Evolutionary conservation across 2,329 filamentous ascomycete species (phyloP), one percentile per base, ranked within the genome.

Genomic region (Berkeleyomyces basicola): DNA sequence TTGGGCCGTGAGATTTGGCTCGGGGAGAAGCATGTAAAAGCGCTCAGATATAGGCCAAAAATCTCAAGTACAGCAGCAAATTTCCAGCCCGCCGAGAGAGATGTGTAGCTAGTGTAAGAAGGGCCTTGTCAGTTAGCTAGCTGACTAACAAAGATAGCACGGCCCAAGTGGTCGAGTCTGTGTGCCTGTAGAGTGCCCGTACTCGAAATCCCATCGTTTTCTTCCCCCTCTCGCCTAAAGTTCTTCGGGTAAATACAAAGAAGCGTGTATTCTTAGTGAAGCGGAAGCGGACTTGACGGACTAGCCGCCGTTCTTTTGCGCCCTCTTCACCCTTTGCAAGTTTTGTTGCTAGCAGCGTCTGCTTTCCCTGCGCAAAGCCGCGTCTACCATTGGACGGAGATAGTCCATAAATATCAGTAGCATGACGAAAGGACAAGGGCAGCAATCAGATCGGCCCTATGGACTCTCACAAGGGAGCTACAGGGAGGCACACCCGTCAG

Each of bases 401-500:
- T 14, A 53, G 7, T 33, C 33, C 11, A 14, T 51, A 23, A 3
- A 7, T 14, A 47, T 47, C n/a, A n/a, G 44, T 47, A 47, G 33
- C 33, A 36, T 51, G 49, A 14, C 14, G 49, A 7, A 36, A 36
- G 14, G 11, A 53, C 49, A 53, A 53, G 49, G 49, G 4, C 49
- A 23, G 23, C 23, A 23, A 23, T 11, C 11, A 62, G 63, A 65
- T 68, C 69, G 65, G 67, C 67, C 68, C 68, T 59, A 44, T 59
- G 42, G 66, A 69, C 62, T 66, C 66, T 51, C 64, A 66, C 62
- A 60, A 58, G 58, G 37, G 57, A 59, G 39, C 57, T 59, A 59
- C 33, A 46, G 31, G 46, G 14, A 53, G 9, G 49, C 23, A 33
- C 14, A 14, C 14, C 14, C 7, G 10, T 14, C n/a, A 37, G 49